A percentile compares a stretch with the other conserved stretches of the same genome.
phyloP scores from a whole-genome alignment of 106 monocot genomes.

The Dendrobium officinale region DNA sequence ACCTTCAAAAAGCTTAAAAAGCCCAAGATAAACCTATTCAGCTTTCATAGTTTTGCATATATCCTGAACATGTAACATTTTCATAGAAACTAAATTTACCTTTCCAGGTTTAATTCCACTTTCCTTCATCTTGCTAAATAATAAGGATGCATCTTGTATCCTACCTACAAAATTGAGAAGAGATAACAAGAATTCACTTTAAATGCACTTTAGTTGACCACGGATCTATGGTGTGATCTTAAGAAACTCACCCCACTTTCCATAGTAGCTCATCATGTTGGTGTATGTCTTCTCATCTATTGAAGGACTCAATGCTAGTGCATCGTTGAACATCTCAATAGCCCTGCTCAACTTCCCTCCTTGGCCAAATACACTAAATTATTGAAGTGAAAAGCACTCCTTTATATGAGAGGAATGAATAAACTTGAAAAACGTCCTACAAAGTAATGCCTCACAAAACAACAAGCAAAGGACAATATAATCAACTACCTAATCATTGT shows the following conservation, averaged over 20 bases:
- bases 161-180: conserved; percentile 39
- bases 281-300: conserved; percentile 93
- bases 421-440: background rate
- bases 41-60: no score
- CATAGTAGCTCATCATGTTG: conserved; percentile 84
- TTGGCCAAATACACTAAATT: conserved; percentile 87
- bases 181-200: background rate
- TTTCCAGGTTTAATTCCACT: conserved; percentile 85
- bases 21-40: background rate
- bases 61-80: no score
- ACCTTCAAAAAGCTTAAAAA: background rate
- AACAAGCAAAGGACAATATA: background rate
- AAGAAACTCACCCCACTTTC: conserved; percentile 63
- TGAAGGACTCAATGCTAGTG: conserved; percentile 35
- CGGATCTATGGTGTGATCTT: background rate
- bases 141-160: conserved; percentile 55
- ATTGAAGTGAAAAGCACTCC: conserved; percentile 1
- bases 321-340: conserved; percentile 70
- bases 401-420: background rate
- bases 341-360: conserved; percentile 87
- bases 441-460: background rate
- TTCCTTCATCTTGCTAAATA: conserved; percentile 80
- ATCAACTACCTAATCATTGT: conserved; percentile 91
- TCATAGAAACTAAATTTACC: conserved; percentile 30
- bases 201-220: background rate